Evolutionary conservation across 768 basidiomycete species (phyloP), one percentile per base, ranked within the genome.

Genomic region (Serendipita sp.): DNA sequence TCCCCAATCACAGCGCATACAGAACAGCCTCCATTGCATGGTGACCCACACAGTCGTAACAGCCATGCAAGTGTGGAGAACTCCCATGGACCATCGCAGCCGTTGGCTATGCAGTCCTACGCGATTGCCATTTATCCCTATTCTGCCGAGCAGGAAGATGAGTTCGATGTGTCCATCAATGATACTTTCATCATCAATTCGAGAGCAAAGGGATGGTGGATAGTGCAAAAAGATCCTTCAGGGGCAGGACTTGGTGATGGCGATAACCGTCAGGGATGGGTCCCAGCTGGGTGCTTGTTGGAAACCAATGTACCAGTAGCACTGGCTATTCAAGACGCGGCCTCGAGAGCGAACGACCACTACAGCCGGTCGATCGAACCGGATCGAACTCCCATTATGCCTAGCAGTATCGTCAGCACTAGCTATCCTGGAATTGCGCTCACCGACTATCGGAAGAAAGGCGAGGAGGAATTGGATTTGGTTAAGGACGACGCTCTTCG

Each of bases 81-180:
- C 28, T 32, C 56, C 4, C 56, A 60, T 38, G 56, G 56, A 8
- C 56, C 56, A 32, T 60, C 56, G 28, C 56, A 60, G 35, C 30
- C 56, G 8, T 35, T 60, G 28, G 56, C 56, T n/a, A 60, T 35
- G 35, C 18, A 60, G 10, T 93, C 92, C 10, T 99, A 96, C 71
- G 94, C 95, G 1, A 91, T 99, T 38, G 92, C 94, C 35, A 98
- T 98, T 69, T 98, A 99, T 72, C 96, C 96, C 51, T 98, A 99
- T 74, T 88, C 94, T 83, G 93, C 95, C 3, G 96, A 98, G 74
- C 88, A 96, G 72, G 92, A 96, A 65, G 96, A 98, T 73, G 96
- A 99, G 73, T 98, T 97, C 73, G 92, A 98, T 72, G 96, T 98
- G 1, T 63, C 2, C 66, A 94, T 91, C 15, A 92, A 91, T 45